A percentile compares a stretch with the other conserved stretches of the same genome.
Evolutionary conservation across 345 rosid species (phyloP).

Genomic region (Capsella bursapastoris): DNA sequence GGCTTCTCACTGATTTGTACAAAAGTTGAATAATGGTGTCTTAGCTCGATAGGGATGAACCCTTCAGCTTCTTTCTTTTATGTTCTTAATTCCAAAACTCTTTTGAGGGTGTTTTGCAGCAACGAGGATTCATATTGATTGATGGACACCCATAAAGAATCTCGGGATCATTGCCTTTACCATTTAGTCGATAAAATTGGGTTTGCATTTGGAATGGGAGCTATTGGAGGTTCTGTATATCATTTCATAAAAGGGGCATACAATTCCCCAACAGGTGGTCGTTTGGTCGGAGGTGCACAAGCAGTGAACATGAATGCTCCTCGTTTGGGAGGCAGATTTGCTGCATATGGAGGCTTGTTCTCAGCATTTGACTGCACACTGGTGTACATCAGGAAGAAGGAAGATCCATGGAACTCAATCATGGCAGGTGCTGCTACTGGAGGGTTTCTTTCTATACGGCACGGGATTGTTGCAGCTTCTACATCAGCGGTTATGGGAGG

Average conservation of each 20-base stretch:
- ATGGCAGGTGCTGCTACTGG: slow-evolving; percentile 78
- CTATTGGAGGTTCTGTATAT: slow-evolving; percentile 71
- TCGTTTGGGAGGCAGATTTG: slow-evolving; percentile 75
- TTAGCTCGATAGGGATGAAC: not conserved
- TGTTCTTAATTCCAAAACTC: not conserved
- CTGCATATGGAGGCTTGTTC: slow-evolving; percentile 68
- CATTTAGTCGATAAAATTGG: slow-evolving; percentile 61
- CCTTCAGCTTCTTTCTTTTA: slow-evolving; percentile 11
- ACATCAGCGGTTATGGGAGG: slow-evolving; percentile 61
- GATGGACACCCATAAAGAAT: slow-evolving; percentile 67
- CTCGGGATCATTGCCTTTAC: slow-evolving; percentile 60
- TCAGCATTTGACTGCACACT: slow-evolving; percentile 63
- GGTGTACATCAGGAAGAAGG: slow-evolving; percentile 71
- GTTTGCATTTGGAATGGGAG: slow-evolving; percentile 68
- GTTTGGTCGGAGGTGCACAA: slow-evolving; percentile 66
- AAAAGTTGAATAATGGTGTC: slow-evolving; percentile 6
- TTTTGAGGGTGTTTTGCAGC: slow-evolving; percentile 13
- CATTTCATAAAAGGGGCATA: slow-evolving; percentile 63
- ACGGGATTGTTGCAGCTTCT: slow-evolving; percentile 60
- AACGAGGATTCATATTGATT: slow-evolving; percentile 14
- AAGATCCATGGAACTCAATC: slow-evolving; percentile 81
- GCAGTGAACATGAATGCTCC: slow-evolving; percentile 81
- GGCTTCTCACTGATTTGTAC: not conserved
- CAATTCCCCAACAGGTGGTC: slow-evolving; percentile 63
- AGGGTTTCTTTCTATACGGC: slow-evolving; percentile 70